A percentile compares a stretch with the other conserved stretches of the same genome.
These are phyloP conservation scores for Botrytis tulipae DNA, from an alignment of 2,329 filamentous ascomycete genomes.

Conservation along the genomic window DNA sequence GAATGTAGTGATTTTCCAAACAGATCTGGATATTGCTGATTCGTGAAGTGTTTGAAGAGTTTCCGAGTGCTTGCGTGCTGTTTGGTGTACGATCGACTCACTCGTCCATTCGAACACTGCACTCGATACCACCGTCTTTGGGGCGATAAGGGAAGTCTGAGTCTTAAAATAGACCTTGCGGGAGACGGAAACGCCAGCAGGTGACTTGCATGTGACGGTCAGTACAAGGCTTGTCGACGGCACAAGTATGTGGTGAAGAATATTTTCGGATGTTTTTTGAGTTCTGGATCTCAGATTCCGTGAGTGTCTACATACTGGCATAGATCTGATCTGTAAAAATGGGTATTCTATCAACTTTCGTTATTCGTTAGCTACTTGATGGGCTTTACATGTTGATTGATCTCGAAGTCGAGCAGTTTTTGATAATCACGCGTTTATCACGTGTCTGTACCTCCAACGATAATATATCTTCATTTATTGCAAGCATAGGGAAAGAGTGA, in stretches of 20 bases:
- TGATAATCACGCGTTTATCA: background rate
- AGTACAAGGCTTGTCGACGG: background rate
- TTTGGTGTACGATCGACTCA: background rate
- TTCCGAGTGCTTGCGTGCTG: background rate
- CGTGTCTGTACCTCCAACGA: background rate
- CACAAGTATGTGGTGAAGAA: background rate
- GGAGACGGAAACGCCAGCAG: background rate
- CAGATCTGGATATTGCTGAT: background rate
- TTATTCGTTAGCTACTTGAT: background rate
- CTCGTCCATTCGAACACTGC: background rate
- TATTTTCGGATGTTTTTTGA: background rate
- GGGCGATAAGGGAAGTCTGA: background rate
- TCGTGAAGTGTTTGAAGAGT: background rate
- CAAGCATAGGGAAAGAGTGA: background rate
- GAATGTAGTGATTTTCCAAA: background rate
- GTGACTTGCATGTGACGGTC: background rate
- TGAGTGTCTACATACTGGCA: too few relatives aligned
- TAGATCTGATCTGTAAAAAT: too few relatives aligned
- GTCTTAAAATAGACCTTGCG: background rate
- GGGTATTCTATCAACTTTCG: rapidly evolving
- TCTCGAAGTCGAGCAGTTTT: slow-evolving; percentile 1
- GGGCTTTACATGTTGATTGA: background rate
- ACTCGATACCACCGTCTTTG: background rate
- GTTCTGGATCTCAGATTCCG: background rate
- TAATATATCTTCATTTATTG: background rate